Percentiles rank a stretch among this genome's conserved stretches.
Evolutionary conservation across 345 rosid species (phyloP).

Genomic region (Eucalyptus albens): DNA sequence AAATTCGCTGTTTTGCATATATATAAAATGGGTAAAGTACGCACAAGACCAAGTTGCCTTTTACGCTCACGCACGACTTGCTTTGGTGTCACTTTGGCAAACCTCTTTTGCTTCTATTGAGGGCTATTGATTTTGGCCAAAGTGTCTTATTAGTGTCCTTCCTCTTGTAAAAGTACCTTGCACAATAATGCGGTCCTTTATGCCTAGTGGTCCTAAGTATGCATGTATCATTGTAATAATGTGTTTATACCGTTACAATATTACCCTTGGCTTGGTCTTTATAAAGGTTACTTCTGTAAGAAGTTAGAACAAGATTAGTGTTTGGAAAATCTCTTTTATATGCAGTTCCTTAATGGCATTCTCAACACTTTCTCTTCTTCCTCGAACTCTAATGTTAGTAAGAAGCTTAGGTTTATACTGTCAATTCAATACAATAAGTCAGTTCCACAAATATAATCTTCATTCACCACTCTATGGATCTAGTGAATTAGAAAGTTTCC

Average conservation of each 20-base stretch:
- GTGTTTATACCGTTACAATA: background rate
- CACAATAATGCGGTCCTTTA: background rate
- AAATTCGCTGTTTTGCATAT: too few relatives aligned
- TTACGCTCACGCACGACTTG: background rate
- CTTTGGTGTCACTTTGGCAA: background rate
- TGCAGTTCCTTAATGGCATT: background rate
- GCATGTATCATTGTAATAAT: background rate
- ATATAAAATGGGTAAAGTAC: too few relatives aligned
- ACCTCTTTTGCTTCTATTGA: background rate
- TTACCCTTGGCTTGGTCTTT: background rate
- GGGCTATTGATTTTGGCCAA: background rate
- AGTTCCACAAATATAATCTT: background rate
- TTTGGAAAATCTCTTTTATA: background rate
- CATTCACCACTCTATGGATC: background rate
- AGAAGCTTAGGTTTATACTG: background rate
- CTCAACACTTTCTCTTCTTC: background rate
- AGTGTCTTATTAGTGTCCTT: background rate
- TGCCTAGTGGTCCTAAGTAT: background rate
- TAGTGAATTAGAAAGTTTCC: background rate
- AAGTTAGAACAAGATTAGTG: background rate
- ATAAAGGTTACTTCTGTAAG: background rate
- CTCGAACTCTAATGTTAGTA: background rate
- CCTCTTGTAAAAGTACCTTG: background rate
- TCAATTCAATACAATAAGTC: background rate
- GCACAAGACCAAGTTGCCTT: background rate